A percentile compares a stretch with the other conserved stretches of the same genome.
phyloP scores from a whole-genome alignment of 163 green algal genomes.

The Trebouxiophyceae sp. region DNA sequence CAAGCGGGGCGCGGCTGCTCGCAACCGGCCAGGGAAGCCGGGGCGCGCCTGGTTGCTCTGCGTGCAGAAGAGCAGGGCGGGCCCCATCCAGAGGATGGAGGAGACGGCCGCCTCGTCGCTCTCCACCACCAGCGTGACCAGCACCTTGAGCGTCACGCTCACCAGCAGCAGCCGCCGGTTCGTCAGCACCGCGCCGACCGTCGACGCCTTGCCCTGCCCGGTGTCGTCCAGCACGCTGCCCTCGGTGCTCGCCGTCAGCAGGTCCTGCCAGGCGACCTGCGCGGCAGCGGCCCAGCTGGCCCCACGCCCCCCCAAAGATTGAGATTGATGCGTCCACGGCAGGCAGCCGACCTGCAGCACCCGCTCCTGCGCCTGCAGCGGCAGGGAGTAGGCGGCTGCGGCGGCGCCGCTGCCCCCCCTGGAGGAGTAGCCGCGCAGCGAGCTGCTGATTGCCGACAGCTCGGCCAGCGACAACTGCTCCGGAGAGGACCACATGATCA shows the following conservation, averaged over 20 bases:
- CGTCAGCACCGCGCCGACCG: conserved; percentile 53
- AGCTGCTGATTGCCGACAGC: too few relatives aligned
- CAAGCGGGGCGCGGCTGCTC: too few relatives aligned
- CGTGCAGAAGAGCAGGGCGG: conserved; percentile 58
- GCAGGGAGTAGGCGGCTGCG: conserved; percentile 18
- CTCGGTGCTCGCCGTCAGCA: conserved; percentile 15
- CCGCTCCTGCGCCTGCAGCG: conserved; percentile 38
- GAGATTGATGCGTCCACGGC: background rate
- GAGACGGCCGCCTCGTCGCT: conserved; percentile 29
- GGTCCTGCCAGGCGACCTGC: conserved; percentile 43
- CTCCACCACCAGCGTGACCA: conserved; percentile 24
- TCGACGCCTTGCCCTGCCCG: conserved; percentile 10
- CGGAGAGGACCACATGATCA: too few relatives aligned
- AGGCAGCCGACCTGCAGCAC: conserved; percentile 40
- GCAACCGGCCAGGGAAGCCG: too few relatives aligned
- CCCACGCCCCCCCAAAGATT: background rate
- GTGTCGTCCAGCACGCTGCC: conserved; percentile 8
- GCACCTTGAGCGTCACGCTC: conserved; percentile 32
- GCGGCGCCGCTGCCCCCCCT: background rate
- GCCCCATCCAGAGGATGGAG: conserved; percentile 64
- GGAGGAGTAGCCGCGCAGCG: too few relatives aligned
- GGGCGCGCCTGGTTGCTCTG: conserved; percentile 32
- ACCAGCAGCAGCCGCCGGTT: conserved; percentile 53
- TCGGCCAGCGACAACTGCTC: too few relatives aligned
- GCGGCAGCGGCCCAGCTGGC: background rate